phyloP scores from a whole-genome alignment of 495 filamentous ascomycete species.

The Penicillium soppii region DNA sequence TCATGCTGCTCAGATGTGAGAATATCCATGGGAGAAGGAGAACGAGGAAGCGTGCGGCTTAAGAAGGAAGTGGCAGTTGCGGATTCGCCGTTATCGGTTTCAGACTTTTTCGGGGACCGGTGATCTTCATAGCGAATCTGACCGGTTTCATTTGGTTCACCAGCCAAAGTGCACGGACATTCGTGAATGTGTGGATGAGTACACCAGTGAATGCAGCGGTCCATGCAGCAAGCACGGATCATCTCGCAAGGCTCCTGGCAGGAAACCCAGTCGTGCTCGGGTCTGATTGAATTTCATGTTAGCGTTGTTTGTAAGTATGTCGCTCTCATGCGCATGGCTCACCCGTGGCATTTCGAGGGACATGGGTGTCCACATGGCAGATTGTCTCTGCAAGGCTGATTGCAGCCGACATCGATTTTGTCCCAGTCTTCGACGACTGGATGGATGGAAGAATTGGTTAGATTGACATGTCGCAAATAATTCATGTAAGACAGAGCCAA shows the following conservation, averaged over 20 bases:
- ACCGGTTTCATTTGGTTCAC: no score
- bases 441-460: not conserved
- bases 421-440: conserved; percentile 47
- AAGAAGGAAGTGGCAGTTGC: no score
- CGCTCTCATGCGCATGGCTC: not conserved
- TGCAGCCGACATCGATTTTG: conserved; percentile 51
- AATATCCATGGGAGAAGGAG: no score
- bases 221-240: conserved; percentile 1
- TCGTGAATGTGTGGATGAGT: conserved; percentile 7
- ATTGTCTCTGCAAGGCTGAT: conserved; percentile 24
- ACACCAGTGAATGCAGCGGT: conserved; percentile 5
- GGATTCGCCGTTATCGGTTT: no score
- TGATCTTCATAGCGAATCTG: no score
- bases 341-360: conserved; percentile 39
- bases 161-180: conserved; percentile 6
- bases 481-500: no score
- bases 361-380: conserved; percentile 45
- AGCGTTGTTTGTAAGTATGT: not conserved
- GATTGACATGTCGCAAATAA: not conserved
- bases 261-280: conserved; percentile 2
- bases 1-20: no score
- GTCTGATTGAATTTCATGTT: not conserved
- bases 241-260: conserved; percentile 7
- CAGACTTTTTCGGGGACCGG: no score
- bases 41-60: no score